Evolutionary conservation across 139 green algal genomes (phyloP), one percentile per base, ranked within the genome.

Genomic region (Tetraselmis striata): DNA sequence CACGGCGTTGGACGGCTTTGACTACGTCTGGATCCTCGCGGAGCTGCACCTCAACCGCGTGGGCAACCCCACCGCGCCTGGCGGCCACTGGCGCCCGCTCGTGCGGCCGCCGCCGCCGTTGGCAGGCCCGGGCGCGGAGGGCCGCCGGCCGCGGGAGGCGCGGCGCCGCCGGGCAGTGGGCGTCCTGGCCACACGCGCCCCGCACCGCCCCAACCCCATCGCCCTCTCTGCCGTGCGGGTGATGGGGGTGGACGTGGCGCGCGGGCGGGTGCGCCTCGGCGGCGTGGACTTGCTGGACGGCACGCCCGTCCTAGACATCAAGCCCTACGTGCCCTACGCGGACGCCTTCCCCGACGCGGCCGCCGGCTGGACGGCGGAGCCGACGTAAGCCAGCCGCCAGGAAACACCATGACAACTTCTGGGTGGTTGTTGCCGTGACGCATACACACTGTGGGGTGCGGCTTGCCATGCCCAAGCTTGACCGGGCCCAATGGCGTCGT

Each of bases 271-370:
- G 28, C 78, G 2, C 78, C 28, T 82, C 24, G 25, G 24, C n/a
- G 78, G 78, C 2, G 31, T 76, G 11, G 78, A 82, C 78, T 29
- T 82, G 31, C 31, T 82, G 31, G 78, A 82, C 31, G 78, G 31
- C 23, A 82, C 78, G 24, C 78, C 78, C 24, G 45, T 82, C 2
- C 32, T 82, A 2, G 78, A 82, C 31, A 28, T 82, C 31, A 82
- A 82, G 78, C 78, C 78, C 23, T 82, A 82, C 31, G 24, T 82
- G 28, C 78, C 78, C 28, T 28, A 27, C n/a, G 32, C 32, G 18
- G 78, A 82, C 78, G 29, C 31, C 78, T 82, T 82, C 78, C 78
- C 78, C 30, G 78, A 75, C 23, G 78, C 78, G 11, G 11, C 11
- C 18, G 45, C 45, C 5, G 45, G 45, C 5, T 67, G 45, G 45